phyloP scores from a whole-genome alignment of 208 protist genomes.

The Novymonas esmeraldas region DNA sequence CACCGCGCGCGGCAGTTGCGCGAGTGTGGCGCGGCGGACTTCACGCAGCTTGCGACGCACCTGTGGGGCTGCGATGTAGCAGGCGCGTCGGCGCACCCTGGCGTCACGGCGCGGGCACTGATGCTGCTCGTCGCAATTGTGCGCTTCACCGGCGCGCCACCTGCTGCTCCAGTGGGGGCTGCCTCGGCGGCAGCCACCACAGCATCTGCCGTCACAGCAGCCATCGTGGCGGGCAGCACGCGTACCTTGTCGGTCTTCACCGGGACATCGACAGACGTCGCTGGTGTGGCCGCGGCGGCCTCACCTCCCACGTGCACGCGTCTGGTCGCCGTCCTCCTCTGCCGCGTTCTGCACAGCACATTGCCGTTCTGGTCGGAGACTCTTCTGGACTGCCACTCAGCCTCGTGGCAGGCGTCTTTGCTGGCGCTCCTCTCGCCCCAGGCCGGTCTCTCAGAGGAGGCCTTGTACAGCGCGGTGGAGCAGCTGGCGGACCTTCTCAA shows the following conservation, averaged over 20 bases:
- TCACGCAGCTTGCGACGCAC: slow-evolving; percentile 34
- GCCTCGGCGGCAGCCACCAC: not conserved
- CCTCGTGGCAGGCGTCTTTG: slow-evolving; percentile 12
- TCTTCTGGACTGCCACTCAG: slow-evolving; percentile 22
- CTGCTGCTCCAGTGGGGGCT: not conserved
- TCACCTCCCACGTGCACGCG: slow-evolving; percentile 41
- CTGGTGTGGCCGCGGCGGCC: slow-evolving; percentile 1
- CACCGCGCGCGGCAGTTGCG: slow-evolving; percentile 28
- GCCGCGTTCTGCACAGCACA: slow-evolving; percentile 24
- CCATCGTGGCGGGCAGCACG: slow-evolving; percentile 8
- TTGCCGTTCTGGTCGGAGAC: slow-evolving; percentile 13
- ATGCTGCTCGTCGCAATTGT: slow-evolving; percentile 40
- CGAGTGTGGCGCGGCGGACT: slow-evolving; percentile 40
- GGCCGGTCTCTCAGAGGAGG: slow-evolving; percentile 19
- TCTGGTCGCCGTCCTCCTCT: slow-evolving; percentile 31
- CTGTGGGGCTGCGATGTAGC: slow-evolving; percentile 39
- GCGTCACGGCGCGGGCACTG: slow-evolving; percentile 46
- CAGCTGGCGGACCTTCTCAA: slow-evolving; percentile 24
- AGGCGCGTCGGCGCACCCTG: slow-evolving; percentile 18
- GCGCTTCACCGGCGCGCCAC: slow-evolving; percentile 15
- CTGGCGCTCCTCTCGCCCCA: slow-evolving; percentile 23
- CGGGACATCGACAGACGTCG: not conserved
- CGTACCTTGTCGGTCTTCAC: slow-evolving; percentile 11
- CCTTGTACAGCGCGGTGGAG: slow-evolving; percentile 24
- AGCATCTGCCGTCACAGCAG: not conserved